phyloP scores from a whole-genome alignment of 1,284 basidiomycete genomes.

The Trametes versicolor region DNA sequence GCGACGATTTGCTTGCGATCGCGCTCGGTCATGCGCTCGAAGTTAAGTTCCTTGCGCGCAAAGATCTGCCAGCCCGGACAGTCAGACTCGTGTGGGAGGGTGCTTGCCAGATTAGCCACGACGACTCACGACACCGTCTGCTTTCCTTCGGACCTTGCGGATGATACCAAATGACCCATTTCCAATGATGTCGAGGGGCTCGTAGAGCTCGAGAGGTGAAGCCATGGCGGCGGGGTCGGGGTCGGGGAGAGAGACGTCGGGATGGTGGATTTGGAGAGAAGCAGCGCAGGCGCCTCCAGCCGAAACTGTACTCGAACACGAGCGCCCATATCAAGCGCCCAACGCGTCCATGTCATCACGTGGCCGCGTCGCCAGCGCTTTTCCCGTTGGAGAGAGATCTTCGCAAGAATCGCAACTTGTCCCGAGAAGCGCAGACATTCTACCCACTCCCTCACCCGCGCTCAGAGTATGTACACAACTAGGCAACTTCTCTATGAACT shows the following conservation, averaged over 20 bases:
- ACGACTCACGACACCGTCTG: conserved; percentile 84
- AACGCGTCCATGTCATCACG: conserved; percentile 19
- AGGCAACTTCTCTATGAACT: too few relatives aligned
- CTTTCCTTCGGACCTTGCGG: conserved; percentile 87
- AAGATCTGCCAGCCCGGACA: conserved; percentile 64
- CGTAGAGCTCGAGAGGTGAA: conserved; percentile 78
- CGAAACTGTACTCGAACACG: conserved; percentile 22
- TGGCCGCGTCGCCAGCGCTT: conserved; percentile 12
- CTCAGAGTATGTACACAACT: too few relatives aligned
- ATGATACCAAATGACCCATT: conserved; percentile 99
- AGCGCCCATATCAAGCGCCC: conserved; percentile 18
- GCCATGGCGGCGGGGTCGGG: conserved; percentile 41
- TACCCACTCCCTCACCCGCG: too few relatives aligned
- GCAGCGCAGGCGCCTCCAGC: conserved; percentile 1
- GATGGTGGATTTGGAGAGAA: conserved; percentile 22
- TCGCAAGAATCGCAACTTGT: too few relatives aligned
- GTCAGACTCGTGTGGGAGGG: conserved; percentile 7
- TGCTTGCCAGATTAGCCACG: conserved; percentile 57
- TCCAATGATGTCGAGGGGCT: conserved; percentile 91
- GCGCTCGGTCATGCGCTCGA: conserved; percentile 92
- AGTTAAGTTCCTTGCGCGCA: conserved; percentile 95
- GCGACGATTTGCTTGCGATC: conserved; percentile 95
- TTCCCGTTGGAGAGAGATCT: too few relatives aligned
- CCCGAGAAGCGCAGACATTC: too few relatives aligned
- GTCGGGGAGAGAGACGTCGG: conserved; percentile 8